Conservation (phyloP, 192 early-diverging fungal genomes). For the Endogone sp. region DNA sequence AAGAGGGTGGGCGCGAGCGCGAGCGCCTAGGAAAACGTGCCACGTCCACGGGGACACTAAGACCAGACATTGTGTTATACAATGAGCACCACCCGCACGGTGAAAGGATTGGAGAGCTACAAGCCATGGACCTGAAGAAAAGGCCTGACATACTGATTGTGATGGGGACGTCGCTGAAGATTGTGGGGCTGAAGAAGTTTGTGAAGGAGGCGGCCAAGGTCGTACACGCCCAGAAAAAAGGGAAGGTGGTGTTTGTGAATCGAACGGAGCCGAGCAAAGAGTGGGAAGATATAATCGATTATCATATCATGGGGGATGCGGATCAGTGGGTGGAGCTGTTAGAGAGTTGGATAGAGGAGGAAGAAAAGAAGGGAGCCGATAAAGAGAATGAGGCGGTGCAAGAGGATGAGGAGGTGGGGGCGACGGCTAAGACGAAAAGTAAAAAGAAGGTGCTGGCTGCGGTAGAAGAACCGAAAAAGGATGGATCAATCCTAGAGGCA, state of each 20-base stretch:
- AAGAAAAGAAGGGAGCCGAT: not conserved
- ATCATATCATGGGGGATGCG: constrained; percentile 61
- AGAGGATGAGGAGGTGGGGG: not conserved
- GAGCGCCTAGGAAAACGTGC: constrained; percentile 72
- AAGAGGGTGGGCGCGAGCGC: constrained; percentile 41
- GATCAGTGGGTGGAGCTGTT: constrained; percentile 58
- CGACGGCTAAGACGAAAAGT: not conserved
- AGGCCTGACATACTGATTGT: constrained; percentile 77
- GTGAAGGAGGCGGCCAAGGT: constrained; percentile 67
- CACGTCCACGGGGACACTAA: constrained; percentile 68
- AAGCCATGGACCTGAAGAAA: constrained; percentile 48
- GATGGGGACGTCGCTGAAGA: constrained; percentile 87
- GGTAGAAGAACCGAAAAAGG: not conserved
- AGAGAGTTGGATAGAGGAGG: constrained; percentile 1
- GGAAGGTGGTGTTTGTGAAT: constrained; percentile 76
- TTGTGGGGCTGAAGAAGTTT: constrained; percentile 70
- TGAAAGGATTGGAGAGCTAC: constrained; percentile 59
- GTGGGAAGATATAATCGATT: constrained; percentile 81
- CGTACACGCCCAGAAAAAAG: constrained; percentile 49
- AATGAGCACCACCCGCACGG: constrained; percentile 85
- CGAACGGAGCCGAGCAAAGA: constrained; percentile 59
- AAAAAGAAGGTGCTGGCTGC: not conserved
- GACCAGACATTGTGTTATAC: constrained; percentile 95
- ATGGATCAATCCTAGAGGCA: not conserved
- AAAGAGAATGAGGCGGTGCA: not conserved